phyloP scores from a whole-genome alignment of 192 early-diverging fungal genomes.

The Entomortierella parvispora region DNA sequence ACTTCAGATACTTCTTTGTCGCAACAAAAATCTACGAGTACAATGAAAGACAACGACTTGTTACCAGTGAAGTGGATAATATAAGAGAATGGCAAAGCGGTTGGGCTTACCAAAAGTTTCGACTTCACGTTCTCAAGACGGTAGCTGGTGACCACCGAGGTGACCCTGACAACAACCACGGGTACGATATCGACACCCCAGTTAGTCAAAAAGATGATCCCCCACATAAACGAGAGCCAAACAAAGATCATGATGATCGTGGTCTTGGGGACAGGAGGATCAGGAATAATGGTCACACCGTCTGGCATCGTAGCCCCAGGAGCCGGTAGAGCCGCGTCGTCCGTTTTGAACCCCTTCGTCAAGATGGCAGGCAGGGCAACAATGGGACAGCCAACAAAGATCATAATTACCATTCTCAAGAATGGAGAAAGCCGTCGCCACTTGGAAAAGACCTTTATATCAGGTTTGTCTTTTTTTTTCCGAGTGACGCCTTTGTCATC shows the following conservation, averaged over 20 bases:
- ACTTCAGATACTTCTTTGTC: slow-evolving; percentile 40
- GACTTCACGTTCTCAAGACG: slow-evolving; percentile 34
- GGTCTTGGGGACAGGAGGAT: slow-evolving; percentile 16
- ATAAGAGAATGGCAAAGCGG: not conserved
- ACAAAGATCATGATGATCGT: slow-evolving; percentile 37
- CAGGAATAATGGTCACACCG: no score
- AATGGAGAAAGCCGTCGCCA: slow-evolving; percentile 45
- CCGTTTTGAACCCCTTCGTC: not conserved
- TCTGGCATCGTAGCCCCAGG: not conserved
- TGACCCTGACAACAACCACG: slow-evolving; percentile 22
- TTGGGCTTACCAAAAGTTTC: slow-evolving; percentile 18
- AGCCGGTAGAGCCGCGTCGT: slow-evolving; percentile 6
- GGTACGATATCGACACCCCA: slow-evolving; percentile 45
- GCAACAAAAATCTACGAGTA: slow-evolving; percentile 33
- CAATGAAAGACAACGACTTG: not conserved
- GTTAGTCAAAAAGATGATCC: slow-evolving; percentile 40
- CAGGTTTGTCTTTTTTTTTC: slow-evolving; percentile 6
- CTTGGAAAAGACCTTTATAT: not conserved
- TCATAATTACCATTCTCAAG: slow-evolving; percentile 31
- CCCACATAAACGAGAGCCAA: slow-evolving; percentile 50
- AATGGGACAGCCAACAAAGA: slow-evolving; percentile 26
- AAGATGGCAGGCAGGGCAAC: slow-evolving; percentile 38
- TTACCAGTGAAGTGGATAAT: not conserved
- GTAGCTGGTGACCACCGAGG: slow-evolving; percentile 19
- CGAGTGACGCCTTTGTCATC: slow-evolving; percentile 16